Conservation (phyloP, 345 rosid genomes). For the Heritiera fomes region DNA sequence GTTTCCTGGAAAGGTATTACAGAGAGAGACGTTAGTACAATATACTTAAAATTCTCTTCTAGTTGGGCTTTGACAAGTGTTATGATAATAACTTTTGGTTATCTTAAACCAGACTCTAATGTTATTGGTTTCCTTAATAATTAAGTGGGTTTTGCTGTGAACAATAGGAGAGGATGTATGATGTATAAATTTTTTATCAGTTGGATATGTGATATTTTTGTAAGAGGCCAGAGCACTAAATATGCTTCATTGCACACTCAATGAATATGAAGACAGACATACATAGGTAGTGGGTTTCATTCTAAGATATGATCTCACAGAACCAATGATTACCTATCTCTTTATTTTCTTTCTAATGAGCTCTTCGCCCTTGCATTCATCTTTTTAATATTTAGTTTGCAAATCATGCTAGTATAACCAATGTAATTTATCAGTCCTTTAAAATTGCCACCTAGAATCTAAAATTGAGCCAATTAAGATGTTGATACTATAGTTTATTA, state of each 20-base stretch:
- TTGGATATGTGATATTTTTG: neutral
- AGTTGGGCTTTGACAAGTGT: neutral
- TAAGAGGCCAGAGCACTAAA: constrained; percentile 2
- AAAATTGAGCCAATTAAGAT: constrained; percentile 5
- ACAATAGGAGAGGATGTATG: neutral
- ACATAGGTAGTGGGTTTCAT: neutral
- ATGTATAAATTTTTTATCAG: too few species aligned
- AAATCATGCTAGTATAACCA: neutral
- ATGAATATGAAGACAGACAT: neutral
- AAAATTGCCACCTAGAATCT: neutral
- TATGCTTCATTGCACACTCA: neutral
- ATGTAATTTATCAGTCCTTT: neutral
- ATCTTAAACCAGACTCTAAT: neutral
- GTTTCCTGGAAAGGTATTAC: neutral
- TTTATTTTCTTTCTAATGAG: neutral
- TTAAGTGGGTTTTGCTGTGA: constrained; percentile 10
- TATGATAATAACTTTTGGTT: neutral
- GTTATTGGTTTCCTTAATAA: neutral
- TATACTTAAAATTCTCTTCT: constrained; percentile 5
- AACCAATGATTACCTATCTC: neutral
- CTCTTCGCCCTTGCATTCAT: neutral
- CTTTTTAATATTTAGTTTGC: neutral
- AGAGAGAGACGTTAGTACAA: neutral
- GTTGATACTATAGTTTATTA: neutral
- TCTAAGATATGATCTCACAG: neutral